These are phyloP conservation scores for Hibiscus syriacus DNA, from an alignment of 345 rosid species.

Conservation along the genomic window DNA sequence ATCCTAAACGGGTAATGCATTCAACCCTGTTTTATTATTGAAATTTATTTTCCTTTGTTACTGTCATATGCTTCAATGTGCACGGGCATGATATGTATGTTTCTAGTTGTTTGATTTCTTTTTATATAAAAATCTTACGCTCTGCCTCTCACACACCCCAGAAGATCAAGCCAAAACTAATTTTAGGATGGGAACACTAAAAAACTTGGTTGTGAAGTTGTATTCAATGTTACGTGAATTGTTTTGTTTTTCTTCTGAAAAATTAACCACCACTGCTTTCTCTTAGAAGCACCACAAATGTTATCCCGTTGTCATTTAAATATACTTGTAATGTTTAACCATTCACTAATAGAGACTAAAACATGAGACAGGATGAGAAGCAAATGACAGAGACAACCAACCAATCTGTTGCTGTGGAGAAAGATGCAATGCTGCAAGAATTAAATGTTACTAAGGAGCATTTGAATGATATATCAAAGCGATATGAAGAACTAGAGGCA, in stretches of 20 bases:
- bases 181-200: background rate
- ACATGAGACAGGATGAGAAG: conserved; percentile 48
- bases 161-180: background rate
- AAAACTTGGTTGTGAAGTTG: background rate
- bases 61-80: background rate
- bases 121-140: background rate
- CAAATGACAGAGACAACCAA: conserved; percentile 28
- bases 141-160: background rate
- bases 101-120: background rate
- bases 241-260: background rate
- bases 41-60: background rate
- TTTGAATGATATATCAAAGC: conserved; percentile 52
- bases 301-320: background rate
- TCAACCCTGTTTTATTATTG: background rate
- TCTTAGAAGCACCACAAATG: background rate
- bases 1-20: conserved; percentile 51
- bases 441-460: conserved; percentile 63
- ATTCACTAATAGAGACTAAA: background rate
- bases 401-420: conserved; percentile 32
- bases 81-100: background rate
- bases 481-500: conserved; percentile 70
- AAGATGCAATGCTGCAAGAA: conserved; percentile 40
- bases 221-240: background rate
- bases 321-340: background rate
- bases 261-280: background rate